Evolutionary conservation across 495 filamentous ascomycete species (phyloP).

Genomic region (Penicillium steckii): DNA sequence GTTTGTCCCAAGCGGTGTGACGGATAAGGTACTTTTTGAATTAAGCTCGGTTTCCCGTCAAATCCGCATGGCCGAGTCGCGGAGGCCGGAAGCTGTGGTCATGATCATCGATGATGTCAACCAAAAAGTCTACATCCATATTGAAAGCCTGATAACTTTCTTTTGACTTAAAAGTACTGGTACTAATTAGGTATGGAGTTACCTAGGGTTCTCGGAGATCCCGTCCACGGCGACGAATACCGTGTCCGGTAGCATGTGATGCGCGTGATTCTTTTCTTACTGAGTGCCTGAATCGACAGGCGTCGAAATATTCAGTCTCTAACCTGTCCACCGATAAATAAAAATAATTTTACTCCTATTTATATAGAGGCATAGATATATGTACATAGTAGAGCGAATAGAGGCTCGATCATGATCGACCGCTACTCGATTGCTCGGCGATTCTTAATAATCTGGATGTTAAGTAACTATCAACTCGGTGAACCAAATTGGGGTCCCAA

Average conservation of each 20-base stretch:
- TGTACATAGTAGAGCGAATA: too few relatives aligned
- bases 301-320: background rate
- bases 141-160: too few relatives aligned
- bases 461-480: constrained; percentile 3
- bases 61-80: background rate
- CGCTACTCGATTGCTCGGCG: background rate
- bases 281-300: background rate
- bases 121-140: too few relatives aligned
- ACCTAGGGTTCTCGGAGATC: too few relatives aligned
- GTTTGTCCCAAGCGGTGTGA: background rate
- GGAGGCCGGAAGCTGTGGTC: background rate
- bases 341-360: too few relatives aligned
- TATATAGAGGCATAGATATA: too few relatives aligned
- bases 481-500: constrained; percentile 8
- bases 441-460: background rate
- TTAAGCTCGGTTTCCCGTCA: constrained; percentile 6
- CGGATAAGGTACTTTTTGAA: background rate
- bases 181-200: too few relatives aligned
- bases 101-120: constrained; percentile 16
- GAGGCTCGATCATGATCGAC: background rate
- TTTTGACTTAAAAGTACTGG: too few relatives aligned
- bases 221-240: too few relatives aligned
- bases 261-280: constrained; percentile 10
- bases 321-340: too few relatives aligned
- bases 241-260: constrained; percentile 19